phyloP scores from a whole-genome alignment of 2,329 filamentous ascomycete genomes.

The Fusarium sp. region DNA sequence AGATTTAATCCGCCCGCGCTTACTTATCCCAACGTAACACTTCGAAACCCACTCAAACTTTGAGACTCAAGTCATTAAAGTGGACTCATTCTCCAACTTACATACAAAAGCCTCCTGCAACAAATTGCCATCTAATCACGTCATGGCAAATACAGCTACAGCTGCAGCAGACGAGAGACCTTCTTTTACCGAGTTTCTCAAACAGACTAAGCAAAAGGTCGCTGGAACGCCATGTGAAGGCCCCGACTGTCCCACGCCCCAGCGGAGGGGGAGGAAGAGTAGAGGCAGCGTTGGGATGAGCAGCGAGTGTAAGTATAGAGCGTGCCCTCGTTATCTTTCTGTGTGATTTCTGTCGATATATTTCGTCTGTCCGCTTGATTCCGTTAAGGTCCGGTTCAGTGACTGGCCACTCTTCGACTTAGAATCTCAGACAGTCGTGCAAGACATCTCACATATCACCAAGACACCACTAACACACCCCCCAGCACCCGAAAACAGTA shows the following conservation, averaged over 20 bases:
- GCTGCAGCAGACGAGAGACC: constrained; percentile 43
- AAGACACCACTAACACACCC: constrained; percentile 10
- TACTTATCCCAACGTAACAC: constrained; percentile 19
- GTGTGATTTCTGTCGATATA: background rate
- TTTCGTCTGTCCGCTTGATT: background rate
- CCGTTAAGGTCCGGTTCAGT: background rate
- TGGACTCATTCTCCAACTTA: constrained; percentile 18
- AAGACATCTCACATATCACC: background rate
- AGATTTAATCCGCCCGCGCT: constrained; percentile 4
- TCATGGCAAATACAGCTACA: constrained; percentile 13
- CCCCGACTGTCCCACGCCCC: constrained; percentile 7
- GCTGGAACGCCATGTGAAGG: constrained; percentile 14
- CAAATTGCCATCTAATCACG: background rate
- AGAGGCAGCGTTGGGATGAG: constrained; percentile 8
- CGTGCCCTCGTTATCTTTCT: background rate
- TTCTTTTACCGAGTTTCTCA: constrained; percentile 60
- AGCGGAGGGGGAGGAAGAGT: constrained; percentile 12
- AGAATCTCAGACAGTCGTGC: background rate
- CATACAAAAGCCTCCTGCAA: background rate
- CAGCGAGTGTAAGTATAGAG: constrained; percentile 41
- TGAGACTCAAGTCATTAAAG: constrained; percentile 17
- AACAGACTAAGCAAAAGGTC: constrained; percentile 51
- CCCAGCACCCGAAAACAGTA: constrained; percentile 23
- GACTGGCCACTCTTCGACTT: background rate
- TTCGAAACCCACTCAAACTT: constrained; percentile 14